Conservation (phyloP, 768 basidiomycete genomes). For the Trametes cubensis region DNA sequence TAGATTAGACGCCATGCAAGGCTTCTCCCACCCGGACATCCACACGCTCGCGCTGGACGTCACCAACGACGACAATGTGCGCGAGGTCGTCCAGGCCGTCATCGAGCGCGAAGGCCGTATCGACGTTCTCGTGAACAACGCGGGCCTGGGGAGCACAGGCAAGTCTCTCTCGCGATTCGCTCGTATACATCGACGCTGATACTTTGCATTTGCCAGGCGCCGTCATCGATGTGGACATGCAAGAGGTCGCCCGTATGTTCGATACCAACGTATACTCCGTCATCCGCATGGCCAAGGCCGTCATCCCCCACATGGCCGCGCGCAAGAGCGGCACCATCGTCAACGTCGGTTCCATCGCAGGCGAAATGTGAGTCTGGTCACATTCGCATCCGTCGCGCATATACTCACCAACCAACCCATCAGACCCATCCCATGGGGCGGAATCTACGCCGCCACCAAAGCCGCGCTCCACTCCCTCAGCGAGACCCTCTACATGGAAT, state of each 20-base stretch:
- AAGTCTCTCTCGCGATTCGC: constrained; percentile 13
- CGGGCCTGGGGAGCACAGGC: constrained; percentile 55
- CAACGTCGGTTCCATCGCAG: constrained; percentile 74
- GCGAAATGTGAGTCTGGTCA: constrained; percentile 50
- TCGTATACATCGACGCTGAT: not conserved
- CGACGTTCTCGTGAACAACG: constrained; percentile 80
- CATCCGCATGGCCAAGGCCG: constrained; percentile 62
- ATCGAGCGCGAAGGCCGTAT: constrained; percentile 59
- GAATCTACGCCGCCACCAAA: constrained; percentile 59
- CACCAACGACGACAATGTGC: constrained; percentile 58
- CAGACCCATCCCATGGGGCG: constrained; percentile 73
- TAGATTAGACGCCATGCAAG: constrained; percentile 60
- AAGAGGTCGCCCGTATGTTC: constrained; percentile 54
- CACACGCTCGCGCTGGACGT: constrained; percentile 63
- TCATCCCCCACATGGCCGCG: constrained; percentile 73
- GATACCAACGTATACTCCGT: constrained; percentile 68
- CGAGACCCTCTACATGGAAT: constrained; percentile 73
- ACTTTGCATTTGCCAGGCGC: constrained; percentile 37
- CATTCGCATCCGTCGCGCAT: not conserved
- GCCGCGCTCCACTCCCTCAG: constrained; percentile 61
- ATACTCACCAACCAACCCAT: not conserved
- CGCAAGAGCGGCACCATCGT: constrained; percentile 65
- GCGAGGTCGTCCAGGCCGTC: constrained; percentile 52
- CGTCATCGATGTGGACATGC: constrained; percentile 56
- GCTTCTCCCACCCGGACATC: constrained; percentile 50